A percentile compares a stretch with the other conserved stretches of the same genome.
phyloP scores from a whole-genome alignment of 176 grass and related monocot genomes.

The Rhynchospora breviuscula region DNA sequence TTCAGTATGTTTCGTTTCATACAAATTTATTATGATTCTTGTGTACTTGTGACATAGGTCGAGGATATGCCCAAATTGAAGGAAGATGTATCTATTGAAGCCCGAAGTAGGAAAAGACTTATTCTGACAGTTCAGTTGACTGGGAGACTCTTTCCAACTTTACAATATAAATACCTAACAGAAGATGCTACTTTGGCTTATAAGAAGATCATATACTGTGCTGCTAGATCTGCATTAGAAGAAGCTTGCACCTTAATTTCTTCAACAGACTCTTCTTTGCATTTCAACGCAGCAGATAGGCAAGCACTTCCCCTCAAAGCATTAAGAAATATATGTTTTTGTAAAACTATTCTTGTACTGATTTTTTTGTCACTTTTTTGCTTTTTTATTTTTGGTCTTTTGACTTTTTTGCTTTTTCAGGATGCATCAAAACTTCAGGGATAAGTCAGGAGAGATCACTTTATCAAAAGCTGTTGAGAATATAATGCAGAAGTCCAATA shows the following conservation, averaged over 20 bases:
- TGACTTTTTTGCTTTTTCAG: conserved; percentile 14
- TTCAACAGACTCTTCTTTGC: conserved; percentile 1
- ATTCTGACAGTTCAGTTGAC: conserved; percentile 34
- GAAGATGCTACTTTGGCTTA: conserved; percentile 26
- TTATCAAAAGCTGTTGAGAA: conserved; percentile 21
- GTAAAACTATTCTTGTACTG: not conserved
- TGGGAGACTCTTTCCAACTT: conserved; percentile 28
- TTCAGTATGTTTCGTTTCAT: not conserved
- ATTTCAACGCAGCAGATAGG: conserved; percentile 6
- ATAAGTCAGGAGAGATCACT: not conserved
- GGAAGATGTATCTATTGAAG: conserved; percentile 13
- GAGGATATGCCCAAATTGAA: conserved; percentile 30
- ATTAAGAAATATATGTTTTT: not conserved
- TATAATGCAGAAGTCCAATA: conserved; percentile 23
- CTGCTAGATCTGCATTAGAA: conserved; percentile 29
- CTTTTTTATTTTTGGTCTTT: not conserved
- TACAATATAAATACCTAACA: conserved; percentile 23
- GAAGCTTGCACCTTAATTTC: conserved; percentile 32
- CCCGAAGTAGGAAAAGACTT: conserved; percentile 26
- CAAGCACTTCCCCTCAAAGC: conserved; percentile 7
- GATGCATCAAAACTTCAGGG: not conserved
- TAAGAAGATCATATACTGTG: conserved; percentile 28
- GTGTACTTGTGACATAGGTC: conserved; percentile 13
- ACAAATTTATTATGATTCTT: not conserved
- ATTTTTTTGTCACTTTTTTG: not conserved